Conservation (phyloP, 441 rosid genomes). For the Syzygium malaccense region DNA sequence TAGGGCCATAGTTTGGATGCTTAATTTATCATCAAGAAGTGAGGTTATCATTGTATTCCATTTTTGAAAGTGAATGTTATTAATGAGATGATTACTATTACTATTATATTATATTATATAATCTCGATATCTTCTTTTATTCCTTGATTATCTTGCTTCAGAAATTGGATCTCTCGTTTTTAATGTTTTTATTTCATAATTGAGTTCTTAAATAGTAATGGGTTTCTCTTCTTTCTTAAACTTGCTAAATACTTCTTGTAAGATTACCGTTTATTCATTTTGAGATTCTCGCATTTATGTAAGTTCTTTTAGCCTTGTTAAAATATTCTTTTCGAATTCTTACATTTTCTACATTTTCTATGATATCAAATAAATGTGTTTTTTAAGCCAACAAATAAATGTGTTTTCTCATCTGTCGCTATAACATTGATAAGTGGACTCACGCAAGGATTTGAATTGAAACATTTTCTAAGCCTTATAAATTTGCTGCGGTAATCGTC, state of each 20-base stretch:
- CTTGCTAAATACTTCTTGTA: no score
- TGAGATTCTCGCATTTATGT: not conserved
- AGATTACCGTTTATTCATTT: not conserved
- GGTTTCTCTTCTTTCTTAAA: not conserved
- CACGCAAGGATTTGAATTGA: not conserved
- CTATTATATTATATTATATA: no score
- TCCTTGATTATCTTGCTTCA: not conserved
- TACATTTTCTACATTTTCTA: no score
- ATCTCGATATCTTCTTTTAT: not conserved
- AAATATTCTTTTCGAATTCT: not conserved
- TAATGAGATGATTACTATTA: not conserved
- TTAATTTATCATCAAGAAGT: not conserved
- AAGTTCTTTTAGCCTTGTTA: not conserved
- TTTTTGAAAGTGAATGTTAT: not conserved
- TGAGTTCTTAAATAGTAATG: not conserved
- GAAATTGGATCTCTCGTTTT: not conserved
- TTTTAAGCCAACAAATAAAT: not conserved
- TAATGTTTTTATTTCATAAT: not conserved
- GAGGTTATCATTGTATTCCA: not conserved
- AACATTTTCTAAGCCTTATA: not conserved
- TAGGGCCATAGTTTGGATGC: not conserved
- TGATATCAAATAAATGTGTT: no score
- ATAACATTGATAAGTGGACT: not conserved
- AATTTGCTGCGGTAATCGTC: not conserved
- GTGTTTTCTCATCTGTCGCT: fast-evolving